phyloP scores from a whole-genome alignment of 2,329 filamentous ascomycete genomes.

The Pseudopithomyces maydicus region DNA sequence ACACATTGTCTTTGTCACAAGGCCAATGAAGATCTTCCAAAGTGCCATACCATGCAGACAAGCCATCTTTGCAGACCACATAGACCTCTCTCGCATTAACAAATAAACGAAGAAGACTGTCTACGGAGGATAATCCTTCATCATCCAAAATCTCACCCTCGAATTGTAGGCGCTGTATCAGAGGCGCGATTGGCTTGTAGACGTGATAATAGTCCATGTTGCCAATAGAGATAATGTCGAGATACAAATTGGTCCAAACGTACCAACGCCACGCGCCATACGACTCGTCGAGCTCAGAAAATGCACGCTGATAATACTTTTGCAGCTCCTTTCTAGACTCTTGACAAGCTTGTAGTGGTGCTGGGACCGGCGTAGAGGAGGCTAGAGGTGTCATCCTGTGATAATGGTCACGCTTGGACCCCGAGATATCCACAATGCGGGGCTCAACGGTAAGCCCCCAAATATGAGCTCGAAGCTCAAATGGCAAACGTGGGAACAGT shows the following conservation, averaged over 20 bases:
- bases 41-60: background rate
- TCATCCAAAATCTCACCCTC: background rate
- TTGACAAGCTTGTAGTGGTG: conserved; percentile 10
- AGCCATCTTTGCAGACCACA: background rate
- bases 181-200: background rate
- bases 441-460: conserved; percentile 18
- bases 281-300: background rate
- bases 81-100: background rate
- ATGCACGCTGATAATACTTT: background rate
- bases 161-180: background rate
- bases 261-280: background rate
- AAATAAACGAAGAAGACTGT: background rate
- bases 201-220: background rate
- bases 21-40: background rate
- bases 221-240: conserved; percentile 4
- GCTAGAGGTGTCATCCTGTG: background rate
- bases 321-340: conserved; percentile 8
- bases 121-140: background rate
- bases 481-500: conserved; percentile 11
- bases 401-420: background rate
- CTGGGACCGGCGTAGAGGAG: conserved; percentile 11
- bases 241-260: conserved; percentile 1
- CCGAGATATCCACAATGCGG: conserved; percentile 11
- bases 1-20: background rate
- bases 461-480: conserved; percentile 12